These are phyloP conservation scores for Poterioochromonas sp. DNA, from an alignment of 352 stramenopile species.

Conservation along the genomic window DNA sequence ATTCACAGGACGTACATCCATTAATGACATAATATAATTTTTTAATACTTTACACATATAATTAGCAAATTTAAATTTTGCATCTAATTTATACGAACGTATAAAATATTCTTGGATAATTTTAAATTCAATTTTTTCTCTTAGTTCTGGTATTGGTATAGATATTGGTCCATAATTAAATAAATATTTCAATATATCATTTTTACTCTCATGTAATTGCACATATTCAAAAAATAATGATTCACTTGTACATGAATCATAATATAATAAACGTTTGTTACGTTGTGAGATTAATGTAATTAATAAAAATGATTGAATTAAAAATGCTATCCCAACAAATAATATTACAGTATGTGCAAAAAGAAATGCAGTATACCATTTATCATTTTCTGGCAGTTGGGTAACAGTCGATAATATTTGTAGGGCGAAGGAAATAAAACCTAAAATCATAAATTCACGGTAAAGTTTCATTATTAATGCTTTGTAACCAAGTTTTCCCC, in stretches of 20 bases:
- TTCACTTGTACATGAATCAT: not conserved
- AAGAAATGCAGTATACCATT: not conserved
- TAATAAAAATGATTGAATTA: not conserved
- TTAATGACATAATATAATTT: constrained; percentile 1
- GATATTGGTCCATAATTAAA: not conserved
- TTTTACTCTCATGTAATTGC: not conserved
- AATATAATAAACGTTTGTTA: not conserved
- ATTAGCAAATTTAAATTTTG: constrained; percentile 10
- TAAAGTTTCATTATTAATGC: constrained; percentile 19
- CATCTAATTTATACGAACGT: not conserved
- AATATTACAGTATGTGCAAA: constrained; percentile 5
- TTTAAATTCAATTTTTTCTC: constrained; percentile 14
- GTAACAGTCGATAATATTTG: too few relatives aligned
- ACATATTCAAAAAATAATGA: not conserved
- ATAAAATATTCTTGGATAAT: constrained; percentile 12
- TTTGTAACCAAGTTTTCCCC: not conserved
- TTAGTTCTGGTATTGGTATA: not conserved
- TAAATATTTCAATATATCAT: not conserved
- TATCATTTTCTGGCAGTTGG: not conserved
- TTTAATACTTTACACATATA: constrained; percentile 5
- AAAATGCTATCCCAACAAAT: not conserved
- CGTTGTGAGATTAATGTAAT: not conserved
- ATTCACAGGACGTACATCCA: not conserved
- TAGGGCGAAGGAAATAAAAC: constrained; percentile 23
- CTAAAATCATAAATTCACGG: constrained; percentile 28